Base-by-base conservation (phyloP, 805 yeast genomes). In the Torulaspora maleeae region DNA sequence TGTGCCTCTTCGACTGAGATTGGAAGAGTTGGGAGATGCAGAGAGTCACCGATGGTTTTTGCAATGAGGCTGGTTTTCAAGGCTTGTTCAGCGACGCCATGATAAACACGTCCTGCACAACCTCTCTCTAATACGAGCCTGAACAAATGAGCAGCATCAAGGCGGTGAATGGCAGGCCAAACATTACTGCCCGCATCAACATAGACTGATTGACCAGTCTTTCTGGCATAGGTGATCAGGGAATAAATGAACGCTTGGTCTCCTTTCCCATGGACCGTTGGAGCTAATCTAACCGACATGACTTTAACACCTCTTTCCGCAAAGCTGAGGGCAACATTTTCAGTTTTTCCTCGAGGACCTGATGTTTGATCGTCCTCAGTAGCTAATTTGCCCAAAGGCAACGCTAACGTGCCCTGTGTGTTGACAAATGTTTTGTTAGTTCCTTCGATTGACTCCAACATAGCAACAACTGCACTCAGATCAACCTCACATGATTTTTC, bases 381-480 rank as follows among this genome's bases (percentile, higher is more conserved):
- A 12, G 28, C 28, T 5, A 27, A 9, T 27, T 6, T 27, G 10
- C 12, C 28, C 3, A 12, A 27, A 9, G 28, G 10, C 28, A 27
- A 27, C 3, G 28, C 5, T 10, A 12, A 27, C 12, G 28, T 27
- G 28, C 12, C 28, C 12, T 10, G 10, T 10, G 28, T 27, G 28
- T 27, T 27, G 28, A 27, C 12, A 12, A 27, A 27, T 9, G 28
- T 6, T 6, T 27, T 27, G 28, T 27, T 12, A 5, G 28, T 27
- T 9, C 12, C 12, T 6, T 27, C 28, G 12, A 27, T 27, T 10
- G 28, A 27, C 6, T 61, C 61, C 27, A 50, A 41, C 47, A 70
- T 52, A 10, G 67, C 56, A 11, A 46, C 38, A n/a, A 60, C 41
- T 1, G 70, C 72, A 4, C 30, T 46, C n/a, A 37, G 43, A 33